These are phyloP conservation scores for Picea abies DNA, from an alignment of 83 land plant species.

Conservation along the genomic window DNA sequence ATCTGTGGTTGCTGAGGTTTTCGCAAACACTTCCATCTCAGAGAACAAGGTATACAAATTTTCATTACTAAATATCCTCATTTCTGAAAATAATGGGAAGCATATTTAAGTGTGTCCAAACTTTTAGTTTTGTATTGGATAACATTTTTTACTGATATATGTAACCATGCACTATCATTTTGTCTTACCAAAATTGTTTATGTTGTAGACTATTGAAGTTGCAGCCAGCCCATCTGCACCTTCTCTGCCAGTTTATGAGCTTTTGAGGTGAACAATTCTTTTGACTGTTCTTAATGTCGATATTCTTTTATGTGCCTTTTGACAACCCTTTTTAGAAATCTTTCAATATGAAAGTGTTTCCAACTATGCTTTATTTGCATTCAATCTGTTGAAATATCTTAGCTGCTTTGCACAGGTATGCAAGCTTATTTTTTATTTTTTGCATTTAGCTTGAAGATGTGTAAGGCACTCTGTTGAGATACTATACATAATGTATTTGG, in stretches of 20 bases:
- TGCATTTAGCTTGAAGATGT: background rate
- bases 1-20: slow-evolving; percentile 73
- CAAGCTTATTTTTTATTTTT: background rate
- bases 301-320: background rate
- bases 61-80: background rate
- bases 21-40: slow-evolving; percentile 72
- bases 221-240: slow-evolving; percentile 71
- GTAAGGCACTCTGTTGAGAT: background rate
- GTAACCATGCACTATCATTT: background rate
- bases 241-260: slow-evolving; percentile 53
- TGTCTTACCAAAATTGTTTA: background rate
- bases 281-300: background rate
- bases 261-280: slow-evolving; percentile 57
- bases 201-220: slow-evolving; percentile 75
- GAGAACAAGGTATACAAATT: slow-evolving; percentile 76
- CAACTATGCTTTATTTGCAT: too few relatives aligned
- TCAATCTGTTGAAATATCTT: too few relatives aligned
- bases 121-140: background rate
- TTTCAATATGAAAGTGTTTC: background rate
- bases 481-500: background rate
- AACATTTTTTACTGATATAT: background rate
- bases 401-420: too few relatives aligned
- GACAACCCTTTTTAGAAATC: background rate
- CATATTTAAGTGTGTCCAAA: background rate
- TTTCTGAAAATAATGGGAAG: background rate